Conservation (phyloP, 192 early-diverging fungal species). For the Mortierella claussenii region DNA sequence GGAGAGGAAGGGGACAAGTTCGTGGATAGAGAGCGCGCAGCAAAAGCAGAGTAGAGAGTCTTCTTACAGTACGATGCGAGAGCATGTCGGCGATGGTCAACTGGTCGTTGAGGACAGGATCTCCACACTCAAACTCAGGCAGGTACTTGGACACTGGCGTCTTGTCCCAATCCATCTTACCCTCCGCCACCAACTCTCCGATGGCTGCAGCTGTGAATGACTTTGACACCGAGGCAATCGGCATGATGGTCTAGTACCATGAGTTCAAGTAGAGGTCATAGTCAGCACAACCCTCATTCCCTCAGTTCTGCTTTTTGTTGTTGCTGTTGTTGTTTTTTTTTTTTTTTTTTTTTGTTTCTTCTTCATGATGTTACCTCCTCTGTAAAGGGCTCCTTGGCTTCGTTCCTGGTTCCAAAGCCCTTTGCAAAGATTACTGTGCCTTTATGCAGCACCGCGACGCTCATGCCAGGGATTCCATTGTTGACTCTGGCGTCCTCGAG, state of each 20-base stretch:
- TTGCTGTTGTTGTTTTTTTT: background rate
- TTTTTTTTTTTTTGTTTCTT: constrained; percentile 2
- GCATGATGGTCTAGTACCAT: constrained; percentile 23
- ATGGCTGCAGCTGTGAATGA: constrained; percentile 31
- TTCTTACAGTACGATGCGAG: constrained; percentile 34
- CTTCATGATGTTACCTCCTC: constrained; percentile 7
- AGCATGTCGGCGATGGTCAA: constrained; percentile 29
- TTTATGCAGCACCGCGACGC: constrained; percentile 17
- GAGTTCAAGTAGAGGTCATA: too few species aligned
- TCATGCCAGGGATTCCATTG: constrained; percentile 15
- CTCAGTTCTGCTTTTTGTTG: background rate
- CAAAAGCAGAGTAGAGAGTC: too few species aligned
- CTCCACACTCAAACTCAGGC: constrained; percentile 15
- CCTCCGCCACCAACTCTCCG: constrained; percentile 33
- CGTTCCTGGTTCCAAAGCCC: constrained; percentile 16
- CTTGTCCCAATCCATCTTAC: constrained; percentile 38
- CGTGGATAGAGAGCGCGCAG: too few species aligned
- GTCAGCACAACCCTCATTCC: too few species aligned
- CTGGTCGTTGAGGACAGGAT: constrained; percentile 8
- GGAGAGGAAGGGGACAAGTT: too few species aligned
- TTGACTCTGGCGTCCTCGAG: background rate
- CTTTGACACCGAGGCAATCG: constrained; percentile 35
- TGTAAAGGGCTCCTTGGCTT: constrained; percentile 2
- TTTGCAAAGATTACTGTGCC: constrained; percentile 12
- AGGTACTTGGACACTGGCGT: constrained; percentile 28